These are phyloP conservation scores for Gyrodon lividus DNA, from an alignment of 768 basidiomycete species.

Conservation along the genomic window DNA sequence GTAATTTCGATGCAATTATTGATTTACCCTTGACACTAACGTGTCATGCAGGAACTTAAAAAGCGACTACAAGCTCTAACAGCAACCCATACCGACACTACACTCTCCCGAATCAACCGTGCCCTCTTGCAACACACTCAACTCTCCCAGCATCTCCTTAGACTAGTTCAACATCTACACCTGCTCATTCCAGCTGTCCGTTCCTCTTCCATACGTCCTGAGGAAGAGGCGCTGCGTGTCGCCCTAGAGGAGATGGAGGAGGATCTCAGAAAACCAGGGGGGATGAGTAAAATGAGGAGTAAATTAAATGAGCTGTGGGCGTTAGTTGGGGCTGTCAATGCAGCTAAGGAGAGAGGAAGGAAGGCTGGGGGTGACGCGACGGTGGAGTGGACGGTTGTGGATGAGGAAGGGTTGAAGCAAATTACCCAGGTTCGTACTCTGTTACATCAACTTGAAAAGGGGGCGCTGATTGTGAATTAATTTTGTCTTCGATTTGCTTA, in stretches of 20 bases:
- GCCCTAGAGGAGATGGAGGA: slow-evolving; percentile 73
- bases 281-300: slow-evolving; percentile 58
- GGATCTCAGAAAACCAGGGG: slow-evolving; percentile 56
- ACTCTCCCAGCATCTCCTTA: slow-evolving; percentile 65
- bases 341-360: slow-evolving; percentile 50
- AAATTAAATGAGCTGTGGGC: slow-evolving; percentile 88
- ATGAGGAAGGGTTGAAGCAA: slow-evolving; percentile 78
- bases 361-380: slow-evolving; percentile 39
- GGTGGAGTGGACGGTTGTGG: slow-evolving; percentile 80
- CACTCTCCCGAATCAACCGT: slow-evolving; percentile 63
- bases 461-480: slow-evolving; percentile 1
- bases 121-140: slow-evolving; percentile 65
- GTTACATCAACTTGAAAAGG: background rate
- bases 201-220: slow-evolving; percentile 70
- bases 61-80: slow-evolving; percentile 58
- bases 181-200: slow-evolving; percentile 76
- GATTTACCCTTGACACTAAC: slow-evolving; percentile 4
- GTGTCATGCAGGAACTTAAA: slow-evolving; percentile 55
- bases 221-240: slow-evolving; percentile 75
- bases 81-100: slow-evolving; percentile 63
- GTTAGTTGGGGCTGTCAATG: slow-evolving; percentile 68
- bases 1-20: slow-evolving; percentile 27
- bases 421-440: slow-evolving; percentile 59
- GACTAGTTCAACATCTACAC: slow-evolving; percentile 73
- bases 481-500: slow-evolving; percentile 26